phyloP scores from a whole-genome alignment of 257 asterid species.

The Fraxinus cuspidata region DNA sequence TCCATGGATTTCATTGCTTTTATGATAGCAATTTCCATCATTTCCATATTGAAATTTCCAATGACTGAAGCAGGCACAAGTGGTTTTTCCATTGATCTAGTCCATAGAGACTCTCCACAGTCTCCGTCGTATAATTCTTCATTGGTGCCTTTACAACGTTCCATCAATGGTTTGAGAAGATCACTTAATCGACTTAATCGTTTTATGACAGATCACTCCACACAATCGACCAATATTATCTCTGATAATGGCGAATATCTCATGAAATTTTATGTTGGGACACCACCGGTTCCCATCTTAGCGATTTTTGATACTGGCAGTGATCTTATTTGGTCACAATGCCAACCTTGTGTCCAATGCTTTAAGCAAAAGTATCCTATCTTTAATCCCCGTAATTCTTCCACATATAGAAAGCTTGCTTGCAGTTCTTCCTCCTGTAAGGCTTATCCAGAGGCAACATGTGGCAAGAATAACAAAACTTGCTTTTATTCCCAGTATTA shows the following conservation, averaged over 20 bases:
- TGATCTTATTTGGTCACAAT: conserved; percentile 46
- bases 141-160: conserved; percentile 22
- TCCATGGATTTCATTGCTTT: background rate
- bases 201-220: background rate
- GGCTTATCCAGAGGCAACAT: background rate
- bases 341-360: conserved; percentile 43
- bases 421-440: conserved; percentile 22
- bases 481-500: conserved; percentile 29
- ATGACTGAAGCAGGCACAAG: background rate
- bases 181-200: conserved; percentile 25
- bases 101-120: conserved; percentile 39
- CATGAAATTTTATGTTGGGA: conserved; percentile 37
- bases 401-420: conserved; percentile 18
- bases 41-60: background rate
- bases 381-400: conserved; percentile 29
- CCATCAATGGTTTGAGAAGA: conserved; percentile 21
- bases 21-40: background rate
- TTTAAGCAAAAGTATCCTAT: conserved; percentile 31
- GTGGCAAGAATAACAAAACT: conserved; percentile 3
- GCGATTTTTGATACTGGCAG: conserved; percentile 53
- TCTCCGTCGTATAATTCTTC: conserved; percentile 28
- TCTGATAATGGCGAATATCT: conserved; percentile 31
- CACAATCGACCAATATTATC: background rate
- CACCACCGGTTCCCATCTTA: conserved; percentile 36
- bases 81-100: conserved; percentile 34